Conservation (phyloP, 257 asterid species). For the Avicennia marina region DNA sequence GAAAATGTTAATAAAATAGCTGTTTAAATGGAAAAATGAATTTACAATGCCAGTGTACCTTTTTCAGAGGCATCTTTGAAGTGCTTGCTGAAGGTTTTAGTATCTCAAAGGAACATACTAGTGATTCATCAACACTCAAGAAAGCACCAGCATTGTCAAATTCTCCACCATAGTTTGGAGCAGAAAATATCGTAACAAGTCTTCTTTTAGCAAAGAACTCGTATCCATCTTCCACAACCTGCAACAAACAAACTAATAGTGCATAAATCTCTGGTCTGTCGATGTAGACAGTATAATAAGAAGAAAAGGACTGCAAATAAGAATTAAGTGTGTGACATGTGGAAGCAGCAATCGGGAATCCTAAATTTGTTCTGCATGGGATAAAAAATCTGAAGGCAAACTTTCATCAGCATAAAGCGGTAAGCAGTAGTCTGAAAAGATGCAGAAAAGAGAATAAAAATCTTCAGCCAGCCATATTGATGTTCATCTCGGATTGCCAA, state of each 20-base stretch:
- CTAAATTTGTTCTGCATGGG: background rate
- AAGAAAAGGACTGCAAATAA: background rate
- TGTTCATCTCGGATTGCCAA: background rate
- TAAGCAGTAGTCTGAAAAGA: background rate
- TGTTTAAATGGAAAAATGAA: background rate
- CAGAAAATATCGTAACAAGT: constrained; percentile 63
- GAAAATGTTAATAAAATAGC: background rate
- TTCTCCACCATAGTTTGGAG: constrained; percentile 82
- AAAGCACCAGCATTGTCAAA: constrained; percentile 82
- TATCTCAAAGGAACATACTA: constrained; percentile 73
- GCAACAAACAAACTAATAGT: background rate
- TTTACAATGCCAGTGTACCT: constrained; percentile 30
- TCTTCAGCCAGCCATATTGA: background rate
- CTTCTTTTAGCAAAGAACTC: constrained; percentile 79
- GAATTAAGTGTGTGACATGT: too few species aligned
- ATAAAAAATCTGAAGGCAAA: background rate
- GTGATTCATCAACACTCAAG: constrained; percentile 59
- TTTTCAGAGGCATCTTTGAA: constrained; percentile 51
- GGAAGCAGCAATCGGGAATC: background rate
- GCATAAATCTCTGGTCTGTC: constrained; percentile 2
- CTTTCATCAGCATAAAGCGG: background rate
- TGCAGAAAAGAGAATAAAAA: background rate
- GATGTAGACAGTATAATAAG: background rate
- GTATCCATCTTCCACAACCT: constrained; percentile 91
- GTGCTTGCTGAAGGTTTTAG: constrained; percentile 44